These are phyloP conservation scores for Leccinum huronense DNA, from an alignment of 1,284 basidiomycete species.

Conservation along the genomic window DNA sequence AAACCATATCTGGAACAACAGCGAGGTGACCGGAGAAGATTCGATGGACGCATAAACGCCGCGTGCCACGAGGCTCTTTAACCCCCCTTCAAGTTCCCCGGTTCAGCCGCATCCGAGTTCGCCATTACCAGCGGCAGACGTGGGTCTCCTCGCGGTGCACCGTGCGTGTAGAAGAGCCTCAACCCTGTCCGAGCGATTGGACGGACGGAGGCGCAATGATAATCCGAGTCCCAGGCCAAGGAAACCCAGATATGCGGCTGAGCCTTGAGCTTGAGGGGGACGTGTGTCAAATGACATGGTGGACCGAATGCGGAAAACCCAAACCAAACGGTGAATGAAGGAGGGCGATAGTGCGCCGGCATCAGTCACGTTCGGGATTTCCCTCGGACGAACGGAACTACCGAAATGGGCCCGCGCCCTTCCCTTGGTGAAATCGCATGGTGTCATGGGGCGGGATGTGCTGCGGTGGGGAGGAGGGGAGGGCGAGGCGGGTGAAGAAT, in stretches of 20 bases:
- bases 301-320: constrained; percentile 18
- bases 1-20: constrained; percentile 5
- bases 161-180: not conserved
- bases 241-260: not conserved
- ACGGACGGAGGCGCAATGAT: not conserved
- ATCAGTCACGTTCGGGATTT: not conserved
- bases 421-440: constrained; percentile 5
- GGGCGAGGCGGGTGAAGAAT: not conserved
- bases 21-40: not conserved
- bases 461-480: not conserved
- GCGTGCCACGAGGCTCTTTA: constrained; percentile 10
- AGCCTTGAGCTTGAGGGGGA: not conserved
- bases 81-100: not conserved
- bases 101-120: not conserved
- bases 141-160: not conserved
- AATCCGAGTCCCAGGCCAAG: not conserved
- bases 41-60: constrained; percentile 4
- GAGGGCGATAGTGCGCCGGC: constrained; percentile 22
- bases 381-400: constrained; percentile 17
- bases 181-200: not conserved
- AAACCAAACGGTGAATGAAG: constrained; percentile 3
- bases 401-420: not conserved
- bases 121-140: not conserved
- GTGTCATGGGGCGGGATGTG: not conserved
- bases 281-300: constrained; percentile 11